A percentile compares a stretch with the other conserved stretches of the same genome.
phyloP scores from a whole-genome alignment of 148 eudicot species.

The Simmondsia chinensis region DNA sequence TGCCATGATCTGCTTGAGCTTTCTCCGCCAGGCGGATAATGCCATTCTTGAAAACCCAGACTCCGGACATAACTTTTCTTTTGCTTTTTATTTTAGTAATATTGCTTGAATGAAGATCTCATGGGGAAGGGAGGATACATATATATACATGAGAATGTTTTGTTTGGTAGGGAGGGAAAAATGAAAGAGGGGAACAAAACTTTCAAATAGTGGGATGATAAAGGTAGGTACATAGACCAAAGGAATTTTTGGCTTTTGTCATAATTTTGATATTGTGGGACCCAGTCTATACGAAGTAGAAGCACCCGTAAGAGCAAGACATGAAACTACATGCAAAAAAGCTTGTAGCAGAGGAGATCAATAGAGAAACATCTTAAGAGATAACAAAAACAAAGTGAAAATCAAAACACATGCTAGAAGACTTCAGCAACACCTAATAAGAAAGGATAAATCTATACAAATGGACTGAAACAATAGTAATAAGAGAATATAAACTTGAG shows the following conservation, averaged over 20 bases:
- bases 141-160: not conserved
- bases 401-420: too few relatives aligned
- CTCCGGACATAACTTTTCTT: constrained; percentile 28
- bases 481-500: too few relatives aligned
- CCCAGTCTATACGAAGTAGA: not conserved
- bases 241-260: constrained; percentile 6
- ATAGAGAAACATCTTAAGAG: too few relatives aligned
- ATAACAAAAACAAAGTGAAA: too few relatives aligned
- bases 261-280: constrained; percentile 21
- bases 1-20: constrained; percentile 11
- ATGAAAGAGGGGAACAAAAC: constrained; percentile 16
- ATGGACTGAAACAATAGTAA: too few relatives aligned
- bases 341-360: constrained; percentile 8
- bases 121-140: not conserved
- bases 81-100: not conserved
- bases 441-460: too few relatives aligned
- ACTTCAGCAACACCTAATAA: too few relatives aligned
- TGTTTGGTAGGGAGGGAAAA: not conserved
- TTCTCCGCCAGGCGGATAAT: constrained; percentile 36
- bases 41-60: constrained; percentile 42
- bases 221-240: not conserved
- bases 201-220: not conserved
- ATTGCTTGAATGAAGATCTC: constrained; percentile 1
- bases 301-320: constrained; percentile 10
- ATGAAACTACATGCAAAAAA: constrained; percentile 21